These are phyloP conservation scores for Mycena haematopus DNA, from an alignment of 768 basidiomycete species.

Conservation along the genomic window DNA sequence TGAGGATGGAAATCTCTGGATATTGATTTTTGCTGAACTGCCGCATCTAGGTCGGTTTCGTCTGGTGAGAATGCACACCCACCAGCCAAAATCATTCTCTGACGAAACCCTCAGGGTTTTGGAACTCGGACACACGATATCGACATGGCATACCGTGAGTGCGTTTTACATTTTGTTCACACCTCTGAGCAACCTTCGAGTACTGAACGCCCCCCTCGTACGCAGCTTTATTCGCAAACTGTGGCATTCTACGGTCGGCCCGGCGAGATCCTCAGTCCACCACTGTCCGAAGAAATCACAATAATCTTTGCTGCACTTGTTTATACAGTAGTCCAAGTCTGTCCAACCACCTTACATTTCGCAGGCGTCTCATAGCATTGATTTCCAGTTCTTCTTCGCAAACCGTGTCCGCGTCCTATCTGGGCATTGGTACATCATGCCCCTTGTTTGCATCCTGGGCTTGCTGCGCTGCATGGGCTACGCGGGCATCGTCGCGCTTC, in stretches of 20 bases:
- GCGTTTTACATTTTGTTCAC: no score
- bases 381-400: conserved; percentile 4
- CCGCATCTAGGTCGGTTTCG: no score
- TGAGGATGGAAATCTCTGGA: no score
- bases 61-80: no score
- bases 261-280: conserved; percentile 2
- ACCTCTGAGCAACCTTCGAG: no score
- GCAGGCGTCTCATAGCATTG: no score
- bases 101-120: conserved; percentile 6
- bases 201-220: no score
- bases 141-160: conserved; percentile 5
- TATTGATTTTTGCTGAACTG: no score
- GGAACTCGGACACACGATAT: conserved; percentile 8
- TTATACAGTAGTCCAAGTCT: conserved; percentile 1
- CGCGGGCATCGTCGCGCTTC: not conserved
- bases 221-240: conserved; percentile 15
- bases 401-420: not conserved
- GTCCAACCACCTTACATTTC: no score
- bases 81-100: no score
- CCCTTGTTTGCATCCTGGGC: not conserved
- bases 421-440: no score
- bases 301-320: conserved; percentile 8
- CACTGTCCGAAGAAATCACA: not conserved
- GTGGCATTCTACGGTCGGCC: conserved; percentile 14
- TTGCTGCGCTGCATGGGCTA: no score